A percentile compares a stretch with the other conserved stretches of the same genome.
Conservation (phyloP, 345 rosid genomes). For the Turnera subulata region DNA sequence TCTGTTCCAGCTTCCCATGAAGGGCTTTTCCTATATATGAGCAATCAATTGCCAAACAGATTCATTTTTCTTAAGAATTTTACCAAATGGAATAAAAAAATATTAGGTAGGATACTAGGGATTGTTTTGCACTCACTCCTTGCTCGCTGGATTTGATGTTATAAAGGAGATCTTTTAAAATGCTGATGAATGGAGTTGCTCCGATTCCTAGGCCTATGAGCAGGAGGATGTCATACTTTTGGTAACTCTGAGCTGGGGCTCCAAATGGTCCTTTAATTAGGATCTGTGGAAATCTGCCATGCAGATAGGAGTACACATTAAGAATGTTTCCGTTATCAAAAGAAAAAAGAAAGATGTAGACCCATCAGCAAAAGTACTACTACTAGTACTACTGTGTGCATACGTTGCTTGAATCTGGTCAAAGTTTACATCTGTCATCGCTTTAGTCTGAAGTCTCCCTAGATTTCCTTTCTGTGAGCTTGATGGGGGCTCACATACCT, state of each 20-base stretch:
- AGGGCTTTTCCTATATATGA: too few species aligned
- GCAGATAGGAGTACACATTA: not conserved
- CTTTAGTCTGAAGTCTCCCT: slow-evolving; percentile 66
- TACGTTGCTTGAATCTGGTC: slow-evolving; percentile 52
- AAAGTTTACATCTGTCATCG: slow-evolving; percentile 20
- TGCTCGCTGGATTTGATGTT: slow-evolving; percentile 44
- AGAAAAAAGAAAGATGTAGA: too few species aligned
- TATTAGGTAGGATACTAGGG: not conserved
- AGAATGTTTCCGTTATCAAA: not conserved
- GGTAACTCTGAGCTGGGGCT: slow-evolving; percentile 93
- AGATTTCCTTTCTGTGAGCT: slow-evolving; percentile 44
- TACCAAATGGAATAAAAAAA: not conserved
- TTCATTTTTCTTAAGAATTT: too few species aligned
- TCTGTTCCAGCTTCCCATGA: too few species aligned
- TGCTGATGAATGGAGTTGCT: slow-evolving; percentile 95
- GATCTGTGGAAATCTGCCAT: slow-evolving; percentile 65
- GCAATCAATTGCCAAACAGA: too few species aligned
- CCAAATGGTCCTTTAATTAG: slow-evolving; percentile 87
- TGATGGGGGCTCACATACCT: slow-evolving; percentile 69
- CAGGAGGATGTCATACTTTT: slow-evolving; percentile 64
- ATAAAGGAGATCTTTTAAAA: slow-evolving; percentile 75
- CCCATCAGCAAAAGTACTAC: not conserved
- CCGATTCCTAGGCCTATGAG: slow-evolving; percentile 92
- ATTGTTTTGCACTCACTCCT: slow-evolving; percentile 24
- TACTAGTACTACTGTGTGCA: not conserved